A percentile compares a stretch with the other conserved stretches of the same genome.
Evolutionary conservation across 2,329 filamentous ascomycete genomes (phyloP).

Genomic region (Graphilbum ipis-grandicollis): DNA sequence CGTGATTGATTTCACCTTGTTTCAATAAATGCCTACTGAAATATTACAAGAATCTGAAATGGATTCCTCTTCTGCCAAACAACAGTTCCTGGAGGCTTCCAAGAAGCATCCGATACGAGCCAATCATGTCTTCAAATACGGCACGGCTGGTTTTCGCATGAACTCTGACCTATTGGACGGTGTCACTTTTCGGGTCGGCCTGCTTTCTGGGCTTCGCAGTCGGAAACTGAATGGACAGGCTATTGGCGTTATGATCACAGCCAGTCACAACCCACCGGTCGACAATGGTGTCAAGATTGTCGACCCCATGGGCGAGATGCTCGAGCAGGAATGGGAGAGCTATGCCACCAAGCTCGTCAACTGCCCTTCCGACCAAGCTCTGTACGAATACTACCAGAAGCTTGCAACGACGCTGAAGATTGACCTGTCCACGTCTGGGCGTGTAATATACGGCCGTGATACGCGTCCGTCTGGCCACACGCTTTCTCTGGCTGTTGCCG

Average conservation of each 20-base stretch:
- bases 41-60: no score
- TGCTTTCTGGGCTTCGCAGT: constrained; percentile 75
- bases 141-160: constrained; percentile 53
- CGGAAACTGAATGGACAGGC: constrained; percentile 78
- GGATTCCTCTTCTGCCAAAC: constrained; percentile 12
- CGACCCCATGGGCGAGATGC: constrained; percentile 95
- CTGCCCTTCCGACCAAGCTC: constrained; percentile 53
- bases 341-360: constrained; percentile 85
- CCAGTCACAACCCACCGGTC: constrained; percentile 75
- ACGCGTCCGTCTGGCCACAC: constrained; percentile 82
- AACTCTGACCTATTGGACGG: constrained; percentile 69
- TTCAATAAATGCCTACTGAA: no score
- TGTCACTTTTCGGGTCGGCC: constrained; percentile 80
- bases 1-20: no score
- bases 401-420: constrained; percentile 63
- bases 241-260: constrained; percentile 93
- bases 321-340: constrained; percentile 86
- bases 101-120: constrained; percentile 41
- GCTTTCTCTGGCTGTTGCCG: constrained; percentile 61
- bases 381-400: constrained; percentile 59
- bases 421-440: constrained; percentile 50
- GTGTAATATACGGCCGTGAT: constrained; percentile 80
- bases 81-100: constrained; percentile 43
- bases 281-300: constrained; percentile 94
- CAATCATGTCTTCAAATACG: constrained; percentile 41